A percentile compares a stretch with the other conserved stretches of the same genome.
These are phyloP conservation scores for Calocybe cyanea DNA, from an alignment of 768 basidiomycete genomes.

Conservation along the genomic window DNA sequence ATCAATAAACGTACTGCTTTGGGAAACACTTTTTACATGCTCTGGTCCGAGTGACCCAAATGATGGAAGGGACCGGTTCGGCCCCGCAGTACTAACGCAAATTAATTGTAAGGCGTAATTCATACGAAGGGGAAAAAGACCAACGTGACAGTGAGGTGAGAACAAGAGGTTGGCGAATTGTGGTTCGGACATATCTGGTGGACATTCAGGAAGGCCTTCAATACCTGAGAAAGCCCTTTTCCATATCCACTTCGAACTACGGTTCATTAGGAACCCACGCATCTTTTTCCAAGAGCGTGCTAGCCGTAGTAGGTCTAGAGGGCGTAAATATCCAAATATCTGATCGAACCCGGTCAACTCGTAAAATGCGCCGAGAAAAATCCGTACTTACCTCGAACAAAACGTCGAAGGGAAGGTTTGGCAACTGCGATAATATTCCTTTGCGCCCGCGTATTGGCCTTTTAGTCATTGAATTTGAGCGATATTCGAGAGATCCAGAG, in stretches of 20 bases:
- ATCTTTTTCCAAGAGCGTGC: constrained; percentile 40
- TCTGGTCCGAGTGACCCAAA: constrained; percentile 18
- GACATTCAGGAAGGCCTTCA: constrained; percentile 37
- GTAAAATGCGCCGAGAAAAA: not conserved
- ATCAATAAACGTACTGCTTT: constrained; percentile 13
- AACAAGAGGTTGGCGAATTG: constrained; percentile 42
- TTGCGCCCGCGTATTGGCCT: constrained; percentile 9
- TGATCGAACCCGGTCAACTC: constrained; percentile 1
- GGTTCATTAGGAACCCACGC: constrained; percentile 37
- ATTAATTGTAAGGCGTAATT: constrained; percentile 7
- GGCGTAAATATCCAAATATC: constrained; percentile 42
- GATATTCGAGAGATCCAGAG: not conserved
- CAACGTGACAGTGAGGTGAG: constrained; percentile 39
- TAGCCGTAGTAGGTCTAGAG: constrained; percentile 41
- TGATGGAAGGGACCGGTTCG: constrained; percentile 15
- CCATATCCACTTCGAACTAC: constrained; percentile 39
- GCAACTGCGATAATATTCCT: constrained; percentile 11
- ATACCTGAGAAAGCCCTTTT: constrained; percentile 33
- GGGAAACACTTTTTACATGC: constrained; percentile 19
- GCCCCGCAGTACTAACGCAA: constrained; percentile 16
- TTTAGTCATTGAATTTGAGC: not conserved
- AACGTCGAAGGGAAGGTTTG: constrained; percentile 16
- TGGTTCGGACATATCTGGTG: constrained; percentile 40
- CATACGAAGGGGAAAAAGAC: constrained; percentile 12
- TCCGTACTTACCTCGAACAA: constrained; percentile 10